These are phyloP conservation scores for Oryza coarctata DNA, from an alignment of 176 grass and related monocot species.

Conservation along the genomic window DNA sequence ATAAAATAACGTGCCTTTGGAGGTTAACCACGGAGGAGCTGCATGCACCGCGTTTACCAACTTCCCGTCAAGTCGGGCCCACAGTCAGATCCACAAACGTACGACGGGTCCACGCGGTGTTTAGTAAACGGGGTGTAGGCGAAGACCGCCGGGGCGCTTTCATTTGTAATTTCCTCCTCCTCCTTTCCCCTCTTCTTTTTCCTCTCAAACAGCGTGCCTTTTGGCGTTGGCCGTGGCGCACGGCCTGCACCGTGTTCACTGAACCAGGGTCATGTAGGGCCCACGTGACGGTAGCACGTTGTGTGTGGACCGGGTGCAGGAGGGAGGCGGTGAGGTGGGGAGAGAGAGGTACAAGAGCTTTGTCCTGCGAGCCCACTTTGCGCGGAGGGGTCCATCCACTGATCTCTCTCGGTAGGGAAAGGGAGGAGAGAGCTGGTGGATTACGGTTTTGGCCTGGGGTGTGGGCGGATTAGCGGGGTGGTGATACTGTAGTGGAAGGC, in stretches of 20 bases:
- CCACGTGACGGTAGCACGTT: neutral
- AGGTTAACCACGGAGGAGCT: neutral
- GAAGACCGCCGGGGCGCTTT: neutral
- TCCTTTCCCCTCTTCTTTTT: neutral
- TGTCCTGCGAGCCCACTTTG: conserved; percentile 8
- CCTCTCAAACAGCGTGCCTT: conserved; percentile 24
- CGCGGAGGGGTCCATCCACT: conserved; percentile 4
- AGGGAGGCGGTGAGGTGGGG: neutral
- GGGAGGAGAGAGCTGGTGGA: neutral
- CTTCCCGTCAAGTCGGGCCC: neutral
- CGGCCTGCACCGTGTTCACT: conserved; percentile 32
- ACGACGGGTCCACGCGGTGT: neutral
- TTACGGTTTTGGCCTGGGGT: neutral
- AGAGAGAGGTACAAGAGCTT: neutral
- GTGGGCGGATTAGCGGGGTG: neutral
- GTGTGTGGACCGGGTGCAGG: neutral
- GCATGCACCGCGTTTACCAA: conserved; percentile 8
- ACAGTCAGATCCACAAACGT: rapidly evolving
- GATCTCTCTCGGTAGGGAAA: neutral
- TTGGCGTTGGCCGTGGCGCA: neutral
- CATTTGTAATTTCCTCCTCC: neutral
- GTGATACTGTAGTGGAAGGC: neutral
- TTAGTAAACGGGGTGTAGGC: neutral
- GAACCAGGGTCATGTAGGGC: neutral
- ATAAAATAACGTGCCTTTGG: neutral